Evolutionary conservation across 176 grass and related monocot genomes (phyloP).

Genomic region (Sorghum bicolor): DNA sequence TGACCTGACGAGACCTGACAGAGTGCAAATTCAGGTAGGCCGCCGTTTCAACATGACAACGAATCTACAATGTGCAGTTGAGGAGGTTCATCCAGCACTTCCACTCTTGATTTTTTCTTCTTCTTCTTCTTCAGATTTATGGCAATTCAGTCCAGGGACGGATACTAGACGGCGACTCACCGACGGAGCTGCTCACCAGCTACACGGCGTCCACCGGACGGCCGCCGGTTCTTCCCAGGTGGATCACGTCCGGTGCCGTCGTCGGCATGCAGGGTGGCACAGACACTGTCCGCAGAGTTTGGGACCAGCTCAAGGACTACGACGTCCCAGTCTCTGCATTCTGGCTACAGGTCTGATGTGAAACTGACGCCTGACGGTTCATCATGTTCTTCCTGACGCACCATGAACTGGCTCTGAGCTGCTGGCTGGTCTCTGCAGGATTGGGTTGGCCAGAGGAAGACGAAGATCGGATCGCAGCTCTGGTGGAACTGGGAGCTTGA

Average conservation of each 20-base stretch:
- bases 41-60: background rate
- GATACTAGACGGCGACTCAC: slow-evolving; percentile 65
- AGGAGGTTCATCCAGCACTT: background rate
- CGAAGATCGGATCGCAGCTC: slow-evolving; percentile 79
- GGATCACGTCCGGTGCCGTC: slow-evolving; percentile 83
- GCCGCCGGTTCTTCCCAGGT: slow-evolving; percentile 74
- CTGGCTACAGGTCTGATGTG: slow-evolving; percentile 72
- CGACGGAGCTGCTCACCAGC: slow-evolving; percentile 59
- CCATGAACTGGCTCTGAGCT: background rate
- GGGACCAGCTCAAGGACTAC: slow-evolving; percentile 64
- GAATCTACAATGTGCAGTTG: background rate
- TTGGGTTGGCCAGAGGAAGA: slow-evolving; percentile 94
- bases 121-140: slow-evolving; percentile 57
- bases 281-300: slow-evolving; percentile 54
- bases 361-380: background rate
- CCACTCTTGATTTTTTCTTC: background rate
- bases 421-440: slow-evolving; percentile 39
- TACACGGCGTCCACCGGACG: slow-evolving; percentile 71
- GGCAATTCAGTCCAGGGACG: slow-evolving; percentile 59
- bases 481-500: slow-evolving; percentile 99
- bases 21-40: slow-evolving; percentile 87
- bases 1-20: slow-evolving; percentile 79
- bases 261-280: slow-evolving; percentile 94
- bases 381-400: background rate
- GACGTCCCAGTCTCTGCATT: slow-evolving; percentile 80